Conservation (phyloP, 345 rosid species). For the Rhizophora mangle region DNA sequence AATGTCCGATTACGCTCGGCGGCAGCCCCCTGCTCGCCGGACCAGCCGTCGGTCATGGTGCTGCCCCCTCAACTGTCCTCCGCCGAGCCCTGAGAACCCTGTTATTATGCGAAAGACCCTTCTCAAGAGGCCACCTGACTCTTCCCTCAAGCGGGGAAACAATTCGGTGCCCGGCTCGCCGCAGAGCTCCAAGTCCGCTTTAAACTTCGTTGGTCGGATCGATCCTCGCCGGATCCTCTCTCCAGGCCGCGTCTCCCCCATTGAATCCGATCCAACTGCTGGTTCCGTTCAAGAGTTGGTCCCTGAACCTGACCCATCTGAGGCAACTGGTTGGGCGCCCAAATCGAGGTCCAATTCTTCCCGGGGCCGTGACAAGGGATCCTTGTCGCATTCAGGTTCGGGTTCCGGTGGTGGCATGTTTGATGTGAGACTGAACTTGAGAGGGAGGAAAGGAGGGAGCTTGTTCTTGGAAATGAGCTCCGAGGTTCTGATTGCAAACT, state of each 20-base stretch:
- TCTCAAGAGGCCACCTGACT: slow-evolving; percentile 37
- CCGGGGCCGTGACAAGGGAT: slow-evolving; percentile 2
- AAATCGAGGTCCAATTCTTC: slow-evolving; percentile 29
- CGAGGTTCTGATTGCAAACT: slow-evolving; percentile 55
- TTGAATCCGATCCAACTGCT: slow-evolving; percentile 55
- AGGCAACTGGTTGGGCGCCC: slow-evolving; percentile 17
- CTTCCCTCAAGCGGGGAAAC: slow-evolving; percentile 32
- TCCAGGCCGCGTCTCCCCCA: slow-evolving; percentile 93
- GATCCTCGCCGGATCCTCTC: slow-evolving; percentile 91
- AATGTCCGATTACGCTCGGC: slow-evolving; percentile 31
- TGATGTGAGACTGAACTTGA: slow-evolving; percentile 68
- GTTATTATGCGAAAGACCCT: slow-evolving; percentile 30
- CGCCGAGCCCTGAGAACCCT: slow-evolving; percentile 70
- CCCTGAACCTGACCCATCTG: slow-evolving; percentile 21
- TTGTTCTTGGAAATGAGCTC: slow-evolving; percentile 72
- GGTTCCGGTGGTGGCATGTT: slow-evolving; percentile 29
- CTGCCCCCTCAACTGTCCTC: slow-evolving; percentile 69
- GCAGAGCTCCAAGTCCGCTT: slow-evolving; percentile 61
- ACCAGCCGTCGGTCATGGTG: slow-evolving; percentile 69
- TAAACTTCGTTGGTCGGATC: slow-evolving; percentile 65
- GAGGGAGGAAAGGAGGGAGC: slow-evolving; percentile 65
- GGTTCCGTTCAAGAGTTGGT: slow-evolving; percentile 24
- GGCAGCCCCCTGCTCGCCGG: slow-evolving; percentile 27
- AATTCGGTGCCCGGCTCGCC: slow-evolving; percentile 63
- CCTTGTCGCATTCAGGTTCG: slow-evolving; percentile 15